Evolutionary conservation across 2,329 filamentous ascomycete species (phyloP).

Genomic region (Botrytis aclada): DNA sequence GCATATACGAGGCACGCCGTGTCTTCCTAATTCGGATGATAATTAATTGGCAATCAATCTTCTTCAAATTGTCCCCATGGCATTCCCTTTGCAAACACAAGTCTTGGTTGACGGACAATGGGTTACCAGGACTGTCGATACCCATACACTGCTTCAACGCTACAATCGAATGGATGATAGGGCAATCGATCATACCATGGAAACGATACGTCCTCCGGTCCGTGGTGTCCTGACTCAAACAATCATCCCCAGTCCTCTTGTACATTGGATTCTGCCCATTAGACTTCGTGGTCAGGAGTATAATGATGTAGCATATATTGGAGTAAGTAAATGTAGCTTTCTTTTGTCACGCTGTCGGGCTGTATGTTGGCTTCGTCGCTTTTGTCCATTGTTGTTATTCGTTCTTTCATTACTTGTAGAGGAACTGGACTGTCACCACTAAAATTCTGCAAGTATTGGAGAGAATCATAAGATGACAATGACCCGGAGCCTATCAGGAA

Average conservation of each 20-base stretch:
- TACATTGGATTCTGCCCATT: slow-evolving; percentile 76
- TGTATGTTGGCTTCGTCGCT: background rate
- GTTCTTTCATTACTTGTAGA: background rate
- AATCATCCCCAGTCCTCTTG: slow-evolving; percentile 69
- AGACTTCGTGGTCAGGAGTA: slow-evolving; percentile 64
- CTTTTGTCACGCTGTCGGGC: slow-evolving; percentile 4
- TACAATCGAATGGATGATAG: slow-evolving; percentile 37
- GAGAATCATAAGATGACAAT: background rate
- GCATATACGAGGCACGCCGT: slow-evolving; percentile 12
- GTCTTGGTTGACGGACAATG: slow-evolving; percentile 38
- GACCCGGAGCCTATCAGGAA: background rate
- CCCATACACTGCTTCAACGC: slow-evolving; percentile 43
- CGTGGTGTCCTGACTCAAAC: slow-evolving; percentile 78
- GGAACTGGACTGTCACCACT: background rate
- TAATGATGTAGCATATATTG: slow-evolving; percentile 85
- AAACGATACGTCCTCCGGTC: slow-evolving; percentile 44
- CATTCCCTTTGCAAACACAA: slow-evolving; percentile 32
- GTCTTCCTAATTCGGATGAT: slow-evolving; percentile 4
- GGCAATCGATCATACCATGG: slow-evolving; percentile 36
- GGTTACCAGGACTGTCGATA: slow-evolving; percentile 40
- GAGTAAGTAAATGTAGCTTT: slow-evolving; percentile 51
- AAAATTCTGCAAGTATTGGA: background rate
- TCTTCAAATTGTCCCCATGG: slow-evolving; percentile 27
- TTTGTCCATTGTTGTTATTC: background rate
- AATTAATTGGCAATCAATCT: background rate